phyloP scores from a whole-genome alignment of 331 rosid species.

The Pyrus hybrid region DNA sequence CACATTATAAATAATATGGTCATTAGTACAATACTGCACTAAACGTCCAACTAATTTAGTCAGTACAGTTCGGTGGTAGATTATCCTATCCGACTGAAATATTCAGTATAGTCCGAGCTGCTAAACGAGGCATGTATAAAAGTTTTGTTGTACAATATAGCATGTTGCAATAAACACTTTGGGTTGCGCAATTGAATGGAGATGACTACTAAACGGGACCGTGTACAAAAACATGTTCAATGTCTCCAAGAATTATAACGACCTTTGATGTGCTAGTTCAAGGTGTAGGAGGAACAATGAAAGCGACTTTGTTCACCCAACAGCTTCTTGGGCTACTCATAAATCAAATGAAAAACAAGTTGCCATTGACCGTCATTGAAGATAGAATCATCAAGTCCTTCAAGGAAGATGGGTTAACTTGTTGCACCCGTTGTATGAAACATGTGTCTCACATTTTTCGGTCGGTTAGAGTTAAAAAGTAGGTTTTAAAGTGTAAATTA shows the following conservation, averaged over 20 bases:
- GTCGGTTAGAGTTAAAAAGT: no score
- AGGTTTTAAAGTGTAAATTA: no score
- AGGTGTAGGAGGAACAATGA: background rate
- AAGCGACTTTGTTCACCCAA: background rate
- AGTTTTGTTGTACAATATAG: background rate
- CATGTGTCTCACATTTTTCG: no score
- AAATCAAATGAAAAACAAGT: background rate
- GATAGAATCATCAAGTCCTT: background rate
- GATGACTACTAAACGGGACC: background rate
- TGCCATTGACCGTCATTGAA: background rate
- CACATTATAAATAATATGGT: no score
- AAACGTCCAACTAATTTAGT: no score
- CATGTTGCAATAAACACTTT: background rate
- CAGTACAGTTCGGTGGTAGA: no score
- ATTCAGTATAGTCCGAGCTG: no score
- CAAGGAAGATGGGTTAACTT: background rate
- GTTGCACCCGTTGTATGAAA: no score
- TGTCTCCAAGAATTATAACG: background rate
- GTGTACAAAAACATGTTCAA: background rate
- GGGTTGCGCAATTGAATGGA: background rate
- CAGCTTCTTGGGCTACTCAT: background rate
- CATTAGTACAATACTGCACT: no score
- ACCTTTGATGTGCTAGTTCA: slow-evolving; percentile 1
- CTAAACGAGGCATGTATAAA: no score
- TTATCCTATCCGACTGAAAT: no score